These are phyloP conservation scores for Helotiales sp. DNA, from an alignment of 2,329 filamentous ascomycete genomes.

Conservation along the genomic window DNA sequence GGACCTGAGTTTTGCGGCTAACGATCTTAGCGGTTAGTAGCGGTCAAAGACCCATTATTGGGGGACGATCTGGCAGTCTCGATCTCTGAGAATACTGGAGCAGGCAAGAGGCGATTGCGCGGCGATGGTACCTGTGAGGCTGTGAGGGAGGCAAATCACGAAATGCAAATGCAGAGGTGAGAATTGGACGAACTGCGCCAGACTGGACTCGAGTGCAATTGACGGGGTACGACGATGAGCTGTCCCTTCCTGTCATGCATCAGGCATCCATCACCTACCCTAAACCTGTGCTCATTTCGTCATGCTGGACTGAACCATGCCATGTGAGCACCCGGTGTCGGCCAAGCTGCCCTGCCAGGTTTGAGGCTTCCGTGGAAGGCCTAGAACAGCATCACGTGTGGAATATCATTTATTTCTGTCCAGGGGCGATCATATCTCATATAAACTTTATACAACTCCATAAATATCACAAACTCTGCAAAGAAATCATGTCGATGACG, in stretches of 20 bases:
- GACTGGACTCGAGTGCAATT: background rate
- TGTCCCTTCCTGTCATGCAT: background rate
- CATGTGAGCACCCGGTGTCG: background rate
- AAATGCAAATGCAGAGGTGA: background rate
- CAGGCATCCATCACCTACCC: background rate
- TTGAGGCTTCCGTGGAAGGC: background rate
- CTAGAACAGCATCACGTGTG: slow-evolving; percentile 1
- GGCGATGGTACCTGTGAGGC: background rate
- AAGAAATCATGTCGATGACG: no score
- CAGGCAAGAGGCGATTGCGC: background rate
- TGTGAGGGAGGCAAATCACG: no score
- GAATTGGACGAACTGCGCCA: background rate
- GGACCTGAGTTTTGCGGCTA: background rate
- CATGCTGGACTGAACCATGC: background rate
- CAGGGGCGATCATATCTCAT: background rate
- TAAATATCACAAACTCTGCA: background rate
- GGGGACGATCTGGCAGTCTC: background rate
- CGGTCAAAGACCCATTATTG: background rate
- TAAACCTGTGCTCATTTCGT: background rate
- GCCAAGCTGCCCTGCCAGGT: background rate
- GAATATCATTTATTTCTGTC: background rate
- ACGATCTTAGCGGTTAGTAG: background rate
- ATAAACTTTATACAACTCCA: background rate
- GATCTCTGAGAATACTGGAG: background rate
- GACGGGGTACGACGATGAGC: background rate